A percentile compares a stretch with the other conserved stretches of the same genome.
Conservation (phyloP, 345 rosid species). For the Hibiscus tridactylites region DNA sequence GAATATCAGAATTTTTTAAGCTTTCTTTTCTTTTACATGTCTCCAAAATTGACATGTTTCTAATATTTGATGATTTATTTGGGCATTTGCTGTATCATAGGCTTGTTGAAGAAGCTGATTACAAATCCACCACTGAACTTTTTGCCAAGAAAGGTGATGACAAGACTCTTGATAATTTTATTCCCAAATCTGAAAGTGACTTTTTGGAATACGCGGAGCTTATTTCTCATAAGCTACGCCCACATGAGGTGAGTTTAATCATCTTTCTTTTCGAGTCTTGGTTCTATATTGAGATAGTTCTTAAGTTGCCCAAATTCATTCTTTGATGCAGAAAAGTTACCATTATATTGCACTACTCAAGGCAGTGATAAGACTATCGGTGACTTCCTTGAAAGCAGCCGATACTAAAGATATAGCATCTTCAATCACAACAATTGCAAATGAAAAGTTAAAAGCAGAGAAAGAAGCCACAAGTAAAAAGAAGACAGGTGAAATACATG, state of each 20-base stretch:
- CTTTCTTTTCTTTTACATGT: not conserved
- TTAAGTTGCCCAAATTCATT: not conserved
- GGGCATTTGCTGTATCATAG: slow-evolving; percentile 26
- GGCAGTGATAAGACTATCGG: slow-evolving; percentile 73
- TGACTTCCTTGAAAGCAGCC: slow-evolving; percentile 66
- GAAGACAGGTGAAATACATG: slow-evolving; percentile 47
- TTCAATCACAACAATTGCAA: slow-evolving; percentile 76
- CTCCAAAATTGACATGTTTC: not conserved
- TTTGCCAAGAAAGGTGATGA: slow-evolving; percentile 55
- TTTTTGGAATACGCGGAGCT: slow-evolving; percentile 85
- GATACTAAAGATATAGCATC: slow-evolving; percentile 87
- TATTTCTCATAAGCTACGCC: slow-evolving; percentile 57
- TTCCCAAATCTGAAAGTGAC: slow-evolving; percentile 91
- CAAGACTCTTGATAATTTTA: slow-evolving; percentile 52
- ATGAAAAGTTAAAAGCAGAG: slow-evolving; percentile 85
- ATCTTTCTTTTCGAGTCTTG: not conserved
- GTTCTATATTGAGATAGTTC: not conserved
- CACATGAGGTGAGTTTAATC: slow-evolving; percentile 51
- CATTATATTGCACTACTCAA: slow-evolving; percentile 70
- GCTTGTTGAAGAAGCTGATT: slow-evolving; percentile 98
- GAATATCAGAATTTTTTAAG: not conserved
- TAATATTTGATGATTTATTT: not conserved
- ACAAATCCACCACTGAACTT: slow-evolving; percentile 56
- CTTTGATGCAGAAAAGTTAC: slow-evolving; percentile 65
- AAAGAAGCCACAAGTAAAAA: slow-evolving; percentile 80